Evolutionary conservation across 129 eudicot genomes (phyloP).

Genomic region (Centaurea solstitialis): DNA sequence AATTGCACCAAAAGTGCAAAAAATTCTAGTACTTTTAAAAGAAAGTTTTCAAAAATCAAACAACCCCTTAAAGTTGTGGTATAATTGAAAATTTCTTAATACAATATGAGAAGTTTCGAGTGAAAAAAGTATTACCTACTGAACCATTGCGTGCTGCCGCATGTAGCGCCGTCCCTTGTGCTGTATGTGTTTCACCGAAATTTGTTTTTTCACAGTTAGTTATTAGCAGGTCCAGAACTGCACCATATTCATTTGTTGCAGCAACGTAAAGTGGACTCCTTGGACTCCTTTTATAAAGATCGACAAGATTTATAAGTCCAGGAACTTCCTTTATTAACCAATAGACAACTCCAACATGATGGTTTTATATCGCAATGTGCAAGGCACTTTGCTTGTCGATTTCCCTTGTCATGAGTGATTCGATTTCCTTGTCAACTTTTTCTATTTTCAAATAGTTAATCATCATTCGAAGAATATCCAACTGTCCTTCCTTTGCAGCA

Average conservation of each 20-base stretch:
- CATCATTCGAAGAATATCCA: not conserved
- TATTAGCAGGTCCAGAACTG: not conserved
- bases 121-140: not conserved
- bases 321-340: conserved; percentile 8
- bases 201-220: not conserved
- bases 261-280: conserved; percentile 33
- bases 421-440: not conserved
- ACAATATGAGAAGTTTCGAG: too few species aligned
- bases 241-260: not conserved
- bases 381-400: not conserved
- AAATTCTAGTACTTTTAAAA: too few species aligned
- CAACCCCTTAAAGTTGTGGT: too few species aligned
- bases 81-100: too few species aligned
- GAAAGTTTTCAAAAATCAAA: too few species aligned
- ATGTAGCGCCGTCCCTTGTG: conserved; percentile 23
- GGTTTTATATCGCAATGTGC: conserved; percentile 23
- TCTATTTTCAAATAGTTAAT: not conserved
- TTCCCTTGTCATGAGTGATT: not conserved
- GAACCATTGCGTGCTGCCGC: not conserved
- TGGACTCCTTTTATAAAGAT: not conserved
- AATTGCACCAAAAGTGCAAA: too few species aligned
- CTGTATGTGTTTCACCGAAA: conserved; percentile 15
- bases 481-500: conserved; percentile 23
- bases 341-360: not conserved
- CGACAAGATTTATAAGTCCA: not conserved